Base-by-base conservation (phyloP, 1,284 basidiomycete genomes). In the Malassezia japonica region DNA sequence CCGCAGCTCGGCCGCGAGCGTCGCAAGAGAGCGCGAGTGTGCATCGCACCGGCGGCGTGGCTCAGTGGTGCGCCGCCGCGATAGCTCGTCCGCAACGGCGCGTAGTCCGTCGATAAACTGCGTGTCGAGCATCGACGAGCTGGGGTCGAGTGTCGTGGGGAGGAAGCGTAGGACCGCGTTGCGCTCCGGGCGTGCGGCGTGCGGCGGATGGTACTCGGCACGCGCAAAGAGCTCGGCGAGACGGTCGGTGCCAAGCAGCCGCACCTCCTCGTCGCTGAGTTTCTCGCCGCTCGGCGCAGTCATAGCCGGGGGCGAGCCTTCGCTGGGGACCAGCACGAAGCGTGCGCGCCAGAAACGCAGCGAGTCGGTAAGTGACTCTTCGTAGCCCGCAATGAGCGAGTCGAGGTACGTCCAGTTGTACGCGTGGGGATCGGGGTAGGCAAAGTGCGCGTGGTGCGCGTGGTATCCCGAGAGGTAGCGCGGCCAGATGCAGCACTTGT, bases 401-500 rank as follows among this genome's bases (percentile, higher is more conserved):
- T 76, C 75, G 12, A 66, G 57, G 38, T 76, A 73, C 12, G 72
- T 72, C 75, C 75, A 76, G 32, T 76, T 65, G 59, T 60, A 60
- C 6, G 45, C 55, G 27, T 86, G 85, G 28, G 87, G 75, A 46
- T 84, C 82, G 72, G 85, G 85, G 16, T 84, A 83, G 15, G 77
- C 78, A 68, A 94, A 92, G n/a, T 78, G 79, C 4, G 85, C 83
- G 40, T 78, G 77, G 16, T 86, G 77, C 63, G 86, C 83, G 5
- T 87, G 87, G 71, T 91, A 94, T 1, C 86, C 87, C 21, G 82
- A 81, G 47, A 87, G 86, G 32, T 87, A 77, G 61, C 87, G 85
- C 15, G 91, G 87, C 89, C 89, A 96, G 52, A 95, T 87, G 46
- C 94, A 78, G 65, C 88, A 91, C 59, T 84, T 79, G 74, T 95